A percentile compares a stretch with the other conserved stretches of the same genome.
phyloP scores from a whole-genome alignment of 176 grass and related monocot species.

The Carex cristatella region DNA sequence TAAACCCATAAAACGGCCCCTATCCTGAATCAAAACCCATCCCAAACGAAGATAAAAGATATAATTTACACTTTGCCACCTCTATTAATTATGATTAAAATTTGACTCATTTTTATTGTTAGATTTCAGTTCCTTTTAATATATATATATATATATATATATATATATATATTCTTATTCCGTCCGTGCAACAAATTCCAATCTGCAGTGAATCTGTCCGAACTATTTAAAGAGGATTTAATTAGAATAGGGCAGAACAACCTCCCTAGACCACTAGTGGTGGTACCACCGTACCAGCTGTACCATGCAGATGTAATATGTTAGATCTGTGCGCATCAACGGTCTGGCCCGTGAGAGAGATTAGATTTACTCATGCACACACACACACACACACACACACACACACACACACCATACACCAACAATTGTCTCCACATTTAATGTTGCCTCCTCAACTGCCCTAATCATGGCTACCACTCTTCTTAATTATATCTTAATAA shows the following conservation, averaged over 20 bases:
- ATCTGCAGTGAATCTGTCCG: neutral
- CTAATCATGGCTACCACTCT: neutral
- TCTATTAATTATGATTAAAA: too few species aligned
- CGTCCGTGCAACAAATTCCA: neutral
- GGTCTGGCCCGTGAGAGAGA: neutral
- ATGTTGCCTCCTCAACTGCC: neutral
- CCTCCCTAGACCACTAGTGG: neutral
- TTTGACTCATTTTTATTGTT: too few species aligned
- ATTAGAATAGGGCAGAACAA: neutral
- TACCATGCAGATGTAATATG: neutral
- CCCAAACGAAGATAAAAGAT: too few species aligned
- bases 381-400: neutral
- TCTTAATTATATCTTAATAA: neutral
- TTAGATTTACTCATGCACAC: neutral
- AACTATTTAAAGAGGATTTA: neutral
- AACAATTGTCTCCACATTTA: slow-evolving; percentile 11
- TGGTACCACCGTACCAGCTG: too few species aligned
- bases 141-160: neutral
- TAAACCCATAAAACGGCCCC: too few species aligned
- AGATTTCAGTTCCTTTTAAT: neutral
- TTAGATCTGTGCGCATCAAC: neutral
- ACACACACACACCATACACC: neutral
- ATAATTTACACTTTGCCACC: too few species aligned
- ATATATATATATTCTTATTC: neutral
- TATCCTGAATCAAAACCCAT: too few species aligned